These are phyloP conservation scores for Begonia peltatifolia DNA, from an alignment of 306 rosid genomes.

Conservation along the genomic window DNA sequence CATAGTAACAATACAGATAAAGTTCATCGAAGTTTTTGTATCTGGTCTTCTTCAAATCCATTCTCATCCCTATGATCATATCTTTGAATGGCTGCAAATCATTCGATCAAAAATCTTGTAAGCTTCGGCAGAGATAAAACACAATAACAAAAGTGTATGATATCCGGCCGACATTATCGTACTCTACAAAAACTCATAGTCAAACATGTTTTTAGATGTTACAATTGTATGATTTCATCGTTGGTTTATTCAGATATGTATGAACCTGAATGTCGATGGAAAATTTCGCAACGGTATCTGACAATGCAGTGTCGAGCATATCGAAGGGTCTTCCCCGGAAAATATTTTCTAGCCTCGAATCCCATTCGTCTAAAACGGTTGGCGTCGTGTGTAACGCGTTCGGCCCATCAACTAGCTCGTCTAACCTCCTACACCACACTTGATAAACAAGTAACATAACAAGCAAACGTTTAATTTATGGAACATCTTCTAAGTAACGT, in stretches of 20 bases:
- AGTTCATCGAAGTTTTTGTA: slow-evolving; percentile 81
- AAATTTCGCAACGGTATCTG: slow-evolving; percentile 54
- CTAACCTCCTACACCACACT: slow-evolving; percentile 98
- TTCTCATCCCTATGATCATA: slow-evolving; percentile 92
- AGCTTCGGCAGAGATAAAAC: too few species aligned
- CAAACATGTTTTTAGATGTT: too few species aligned
- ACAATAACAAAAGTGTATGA: too few species aligned
- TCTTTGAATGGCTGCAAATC: slow-evolving; percentile 68
- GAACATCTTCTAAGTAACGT: slow-evolving; percentile 11
- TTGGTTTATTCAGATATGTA: too few species aligned
- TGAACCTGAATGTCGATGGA: slow-evolving; percentile 73
- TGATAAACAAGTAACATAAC: slow-evolving; percentile 10
- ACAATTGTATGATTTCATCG: too few species aligned
- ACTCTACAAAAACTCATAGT: too few species aligned
- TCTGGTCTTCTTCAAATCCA: slow-evolving; percentile 69
- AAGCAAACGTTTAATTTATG: background rate
- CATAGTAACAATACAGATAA: slow-evolving; percentile 89
- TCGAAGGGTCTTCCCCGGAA: slow-evolving; percentile 74
- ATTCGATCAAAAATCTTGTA: too few species aligned
- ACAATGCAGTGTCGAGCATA: slow-evolving; percentile 88
- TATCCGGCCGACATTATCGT: too few species aligned
- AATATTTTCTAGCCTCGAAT: slow-evolving; percentile 46
- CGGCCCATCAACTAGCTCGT: slow-evolving; percentile 92
- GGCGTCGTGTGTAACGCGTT: slow-evolving; percentile 86
- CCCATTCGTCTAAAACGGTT: slow-evolving; percentile 79